Evolutionary conservation across 2,329 filamentous ascomycete species (phyloP), one percentile per base, ranked within the genome.

Genomic region (Fusarium sp.): DNA sequence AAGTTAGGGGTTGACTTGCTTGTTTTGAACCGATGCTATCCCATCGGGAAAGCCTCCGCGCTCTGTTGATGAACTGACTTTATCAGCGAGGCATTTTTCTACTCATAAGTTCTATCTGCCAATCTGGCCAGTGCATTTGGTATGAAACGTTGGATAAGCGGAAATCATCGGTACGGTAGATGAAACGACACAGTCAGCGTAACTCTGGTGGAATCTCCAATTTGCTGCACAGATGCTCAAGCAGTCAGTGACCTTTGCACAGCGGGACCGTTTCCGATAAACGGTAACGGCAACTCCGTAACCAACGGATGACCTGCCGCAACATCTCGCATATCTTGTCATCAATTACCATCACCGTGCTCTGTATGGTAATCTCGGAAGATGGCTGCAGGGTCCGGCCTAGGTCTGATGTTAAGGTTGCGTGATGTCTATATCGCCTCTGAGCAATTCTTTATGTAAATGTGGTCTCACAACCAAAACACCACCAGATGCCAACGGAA

Each of bases 41-140:
- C 65, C 58, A 52, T 64, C 59, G 33, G 65, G 65, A 64, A 69
- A 16, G 18, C 23, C 40, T 69, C 64, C 66, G 57, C 64, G 64
- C 25, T 15, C 8, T 23, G 47, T 12, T 44, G 23, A 68, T 46
- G 50, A 15, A 21, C 21, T 54, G 50, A 23, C 49, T 52, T 35
- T 52, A 52, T 0, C 33, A n/a, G n/a, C 54, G 57, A 60, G 46
- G 57, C 33, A 59, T 60, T 53, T 44, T 54, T 30, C 10, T 12
- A 12, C 28, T 16, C 28, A 49, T 32, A 16, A 32, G 49, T 50
- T 8, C 8, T 52, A 3, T 54, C 32, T 33, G 32, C 32, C 13
- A 13, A 33, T 33, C 35, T 54, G 52, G 35, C 32, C 52, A 56
- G 9, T 56, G 52, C 35, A 50, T 38, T 43, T 21, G 7, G 9